Percentiles rank a stretch among this genome's conserved stretches.
Evolutionary conservation across 768 basidiomycete species (phyloP).

Genomic region (Coprinopsis sp.): DNA sequence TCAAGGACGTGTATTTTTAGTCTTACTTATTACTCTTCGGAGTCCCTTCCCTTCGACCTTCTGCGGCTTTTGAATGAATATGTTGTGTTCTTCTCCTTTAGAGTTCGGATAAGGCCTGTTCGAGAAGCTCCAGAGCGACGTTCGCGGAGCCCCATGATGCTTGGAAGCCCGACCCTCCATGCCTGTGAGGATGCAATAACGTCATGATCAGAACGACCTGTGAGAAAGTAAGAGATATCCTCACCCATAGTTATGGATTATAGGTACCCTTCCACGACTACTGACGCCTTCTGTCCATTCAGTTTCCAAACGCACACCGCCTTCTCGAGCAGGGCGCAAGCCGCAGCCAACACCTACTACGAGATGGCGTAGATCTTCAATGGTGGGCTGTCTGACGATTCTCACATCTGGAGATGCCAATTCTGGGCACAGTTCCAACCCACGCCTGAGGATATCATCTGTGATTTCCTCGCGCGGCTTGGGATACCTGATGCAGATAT

Average conservation of each 20-base stretch:
- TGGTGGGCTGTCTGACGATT: slow-evolving; percentile 28
- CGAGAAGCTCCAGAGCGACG: slow-evolving; percentile 15
- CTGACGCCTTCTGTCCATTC: slow-evolving; percentile 6
- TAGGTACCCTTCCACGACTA: slow-evolving; percentile 30
- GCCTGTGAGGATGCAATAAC: too few species aligned
- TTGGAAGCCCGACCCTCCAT: slow-evolving; percentile 20
- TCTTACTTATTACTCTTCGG: too few species aligned
- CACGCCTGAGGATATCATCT: slow-evolving; percentile 49
- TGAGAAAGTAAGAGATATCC: too few species aligned
- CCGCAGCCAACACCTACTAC: slow-evolving; percentile 55
- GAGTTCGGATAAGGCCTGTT: slow-evolving; percentile 13
- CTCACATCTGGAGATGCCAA: slow-evolving; percentile 53
- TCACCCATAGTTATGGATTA: slow-evolving; percentile 44
- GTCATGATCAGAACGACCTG: too few species aligned
- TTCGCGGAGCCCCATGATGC: slow-evolving; percentile 19
- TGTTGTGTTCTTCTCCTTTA: slow-evolving; percentile 1
- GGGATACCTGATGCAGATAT: slow-evolving; percentile 48
- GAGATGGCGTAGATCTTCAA: slow-evolving; percentile 46
- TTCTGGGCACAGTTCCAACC: slow-evolving; percentile 49
- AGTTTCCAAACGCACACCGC: slow-evolving; percentile 54
- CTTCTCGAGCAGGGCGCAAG: slow-evolving; percentile 48
- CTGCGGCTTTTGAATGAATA: not conserved
- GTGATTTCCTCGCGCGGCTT: slow-evolving; percentile 60
- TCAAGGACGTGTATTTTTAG: too few species aligned
- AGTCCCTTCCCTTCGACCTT: not conserved